Evolutionary conservation across 2,329 filamentous ascomycete species (phyloP).

Genomic region (Curvularia spicifera): DNA sequence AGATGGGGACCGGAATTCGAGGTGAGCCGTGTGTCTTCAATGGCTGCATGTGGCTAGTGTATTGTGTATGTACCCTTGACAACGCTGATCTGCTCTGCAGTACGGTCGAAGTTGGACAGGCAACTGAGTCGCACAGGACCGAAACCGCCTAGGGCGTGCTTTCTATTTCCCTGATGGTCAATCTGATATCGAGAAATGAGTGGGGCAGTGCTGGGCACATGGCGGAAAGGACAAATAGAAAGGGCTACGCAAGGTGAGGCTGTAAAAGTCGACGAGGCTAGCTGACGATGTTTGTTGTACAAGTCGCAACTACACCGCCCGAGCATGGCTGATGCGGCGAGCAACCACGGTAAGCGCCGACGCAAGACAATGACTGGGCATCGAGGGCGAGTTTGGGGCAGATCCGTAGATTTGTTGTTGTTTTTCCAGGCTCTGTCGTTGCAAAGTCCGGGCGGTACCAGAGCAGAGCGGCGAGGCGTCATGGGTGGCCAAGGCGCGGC

Average conservation of each 20-base stretch:
- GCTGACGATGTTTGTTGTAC: conserved; percentile 1
- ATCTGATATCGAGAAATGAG: background rate
- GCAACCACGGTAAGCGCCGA: background rate
- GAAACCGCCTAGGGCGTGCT: background rate
- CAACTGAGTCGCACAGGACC: background rate
- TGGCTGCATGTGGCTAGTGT: background rate
- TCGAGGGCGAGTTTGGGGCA: background rate
- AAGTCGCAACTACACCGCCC: conserved; percentile 1
- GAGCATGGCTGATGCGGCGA: background rate
- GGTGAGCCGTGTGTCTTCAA: background rate
- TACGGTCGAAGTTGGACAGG: background rate
- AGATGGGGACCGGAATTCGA: background rate
- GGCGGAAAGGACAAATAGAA: background rate
- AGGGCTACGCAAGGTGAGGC: background rate
- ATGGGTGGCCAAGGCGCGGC: background rate
- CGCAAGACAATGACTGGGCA: background rate
- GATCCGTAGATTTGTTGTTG: background rate
- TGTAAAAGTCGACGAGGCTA: background rate
- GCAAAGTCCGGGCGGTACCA: background rate
- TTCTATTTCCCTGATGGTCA: background rate
- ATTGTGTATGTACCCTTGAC: background rate
- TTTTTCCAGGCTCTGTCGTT: background rate
- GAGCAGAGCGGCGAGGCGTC: background rate
- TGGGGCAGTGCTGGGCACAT: background rate
- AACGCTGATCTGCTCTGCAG: background rate